Evolutionary conservation across 176 grass and related monocot species (phyloP).

Genomic region (Ensete glaucum): DNA sequence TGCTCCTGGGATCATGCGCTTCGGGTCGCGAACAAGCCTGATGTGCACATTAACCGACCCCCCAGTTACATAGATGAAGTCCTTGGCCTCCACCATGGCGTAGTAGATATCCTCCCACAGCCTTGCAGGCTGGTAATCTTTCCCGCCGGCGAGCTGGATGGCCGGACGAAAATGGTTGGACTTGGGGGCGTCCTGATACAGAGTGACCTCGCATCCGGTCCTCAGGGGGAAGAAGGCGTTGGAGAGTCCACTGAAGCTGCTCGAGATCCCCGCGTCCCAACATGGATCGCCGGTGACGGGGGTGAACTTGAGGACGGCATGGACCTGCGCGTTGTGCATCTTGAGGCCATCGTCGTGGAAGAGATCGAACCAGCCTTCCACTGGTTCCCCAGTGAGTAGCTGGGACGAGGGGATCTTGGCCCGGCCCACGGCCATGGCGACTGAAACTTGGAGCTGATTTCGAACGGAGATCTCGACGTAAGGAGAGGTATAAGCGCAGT

Average conservation of each 20-base stretch:
- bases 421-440: slow-evolving; percentile 38
- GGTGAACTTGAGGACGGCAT: slow-evolving; percentile 29
- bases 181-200: slow-evolving; percentile 76
- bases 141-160: slow-evolving; percentile 26
- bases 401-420: slow-evolving; percentile 30
- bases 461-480: slow-evolving; percentile 48
- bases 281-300: slow-evolving; percentile 35
- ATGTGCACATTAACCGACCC: slow-evolving; percentile 67
- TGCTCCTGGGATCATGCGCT: slow-evolving; percentile 42
- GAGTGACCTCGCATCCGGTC: slow-evolving; percentile 40
- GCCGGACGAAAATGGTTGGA: slow-evolving; percentile 36
- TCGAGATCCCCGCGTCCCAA: slow-evolving; percentile 49
- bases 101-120: slow-evolving; percentile 68
- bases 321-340: slow-evolving; percentile 38
- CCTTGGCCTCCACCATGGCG: slow-evolving; percentile 47
- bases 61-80: slow-evolving; percentile 65
- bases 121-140: slow-evolving; percentile 28
- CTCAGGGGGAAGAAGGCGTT: slow-evolving; percentile 53
- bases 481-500: slow-evolving; percentile 46
- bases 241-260: slow-evolving; percentile 26
- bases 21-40: slow-evolving; percentile 58
- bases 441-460: slow-evolving; percentile 39
- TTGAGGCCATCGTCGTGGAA: slow-evolving; percentile 29
- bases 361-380: slow-evolving; percentile 45
- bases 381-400: slow-evolving; percentile 23